phyloP scores from a whole-genome alignment of 1,139 yeast genomes.

The Blastobotrys persicus region DNA sequence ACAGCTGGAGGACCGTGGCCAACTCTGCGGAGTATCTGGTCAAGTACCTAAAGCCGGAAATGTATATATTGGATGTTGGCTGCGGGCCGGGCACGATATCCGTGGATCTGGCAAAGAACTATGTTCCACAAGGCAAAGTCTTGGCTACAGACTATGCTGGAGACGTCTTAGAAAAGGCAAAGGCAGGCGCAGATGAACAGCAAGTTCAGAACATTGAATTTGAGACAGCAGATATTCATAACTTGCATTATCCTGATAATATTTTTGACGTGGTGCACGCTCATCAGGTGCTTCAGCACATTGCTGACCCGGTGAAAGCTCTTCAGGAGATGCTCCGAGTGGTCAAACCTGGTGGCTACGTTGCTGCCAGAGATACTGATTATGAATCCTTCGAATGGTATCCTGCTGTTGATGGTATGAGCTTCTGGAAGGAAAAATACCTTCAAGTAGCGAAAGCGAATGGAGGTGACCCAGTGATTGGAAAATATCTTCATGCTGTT shows the following conservation, averaged over 20 bases:
- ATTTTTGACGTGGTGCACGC: conserved; percentile 43
- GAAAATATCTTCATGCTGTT: conserved; percentile 20
- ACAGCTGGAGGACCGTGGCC: conserved; percentile 41
- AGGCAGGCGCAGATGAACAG: conserved; percentile 20
- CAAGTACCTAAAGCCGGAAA: conserved; percentile 35
- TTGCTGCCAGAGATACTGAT: conserved; percentile 41
- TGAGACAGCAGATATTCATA: conserved; percentile 37
- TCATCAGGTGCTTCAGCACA: conserved; percentile 44
- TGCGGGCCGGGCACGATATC: conserved; percentile 47
- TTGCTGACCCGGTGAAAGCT: conserved; percentile 38
- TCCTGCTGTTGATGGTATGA: conserved; percentile 23
- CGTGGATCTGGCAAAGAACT: conserved; percentile 39
- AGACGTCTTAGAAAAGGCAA: conserved; percentile 37
- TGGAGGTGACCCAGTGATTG: conserved; percentile 30
- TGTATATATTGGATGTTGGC: conserved; percentile 43
- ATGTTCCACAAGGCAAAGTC: conserved; percentile 35
- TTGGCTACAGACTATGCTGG: conserved; percentile 41
- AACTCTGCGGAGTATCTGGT: conserved; percentile 38
- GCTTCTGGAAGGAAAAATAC: conserved; percentile 23
- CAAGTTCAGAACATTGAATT: conserved; percentile 34
- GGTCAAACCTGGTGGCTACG: conserved; percentile 29
- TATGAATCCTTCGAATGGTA: conserved; percentile 25
- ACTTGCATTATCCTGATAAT: conserved; percentile 40
- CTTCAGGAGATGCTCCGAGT: conserved; percentile 31
- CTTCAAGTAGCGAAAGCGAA: conserved; percentile 24